Base-by-base conservation (phyloP, 768 basidiomycete genomes). In the Pleurotus giganteus region DNA sequence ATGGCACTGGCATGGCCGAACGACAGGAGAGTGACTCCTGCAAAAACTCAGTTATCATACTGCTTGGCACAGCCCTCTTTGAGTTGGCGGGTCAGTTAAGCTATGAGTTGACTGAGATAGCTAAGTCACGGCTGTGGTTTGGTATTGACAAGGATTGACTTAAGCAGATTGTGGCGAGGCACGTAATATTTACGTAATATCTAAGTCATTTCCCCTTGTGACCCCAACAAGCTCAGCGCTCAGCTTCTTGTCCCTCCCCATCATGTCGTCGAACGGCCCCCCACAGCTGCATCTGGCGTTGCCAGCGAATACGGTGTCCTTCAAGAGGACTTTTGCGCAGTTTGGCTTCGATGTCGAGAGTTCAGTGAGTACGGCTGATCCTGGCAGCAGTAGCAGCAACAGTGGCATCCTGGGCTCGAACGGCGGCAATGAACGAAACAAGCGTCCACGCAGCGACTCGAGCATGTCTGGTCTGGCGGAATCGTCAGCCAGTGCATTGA, bases 311-410 rank as follows among this genome's bases (percentile, higher is more conserved):
- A 73, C 79, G 1, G 78, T 79, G 0, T 81, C 80, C 15, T 84
- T 84, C 71, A 84, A 84, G 61, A 75, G 82, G 43, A 80, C 82
- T 12, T 84, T 84, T 63, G 74, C 81, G 53, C 75, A 83, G 61
- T 82, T 79, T 58, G 80, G 79, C 27, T 79, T 81, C 56, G 81
- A 84, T 69, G 68, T 83, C 41, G 79, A 79, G 17, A 77, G 77
- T 55, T 78, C 80, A 7, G 63, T 61, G 44, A 61, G 61, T 37
- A 50, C 59, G 27, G 59, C 67, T 9, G 60, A 62, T 4, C 55
- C 64, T 43, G 63, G 55, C 2, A 42, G 52, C 21, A 31, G 58
- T 6, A 66, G 69, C 57, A 55, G 64, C n/a, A n/a, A n/a, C 49
- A 72, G 69, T 56, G 65, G 61, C 24, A 47, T 46, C 17, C 52